Base-by-base conservation (phyloP, 805 yeast genomes). In the Saturnispora bothae region DNA sequence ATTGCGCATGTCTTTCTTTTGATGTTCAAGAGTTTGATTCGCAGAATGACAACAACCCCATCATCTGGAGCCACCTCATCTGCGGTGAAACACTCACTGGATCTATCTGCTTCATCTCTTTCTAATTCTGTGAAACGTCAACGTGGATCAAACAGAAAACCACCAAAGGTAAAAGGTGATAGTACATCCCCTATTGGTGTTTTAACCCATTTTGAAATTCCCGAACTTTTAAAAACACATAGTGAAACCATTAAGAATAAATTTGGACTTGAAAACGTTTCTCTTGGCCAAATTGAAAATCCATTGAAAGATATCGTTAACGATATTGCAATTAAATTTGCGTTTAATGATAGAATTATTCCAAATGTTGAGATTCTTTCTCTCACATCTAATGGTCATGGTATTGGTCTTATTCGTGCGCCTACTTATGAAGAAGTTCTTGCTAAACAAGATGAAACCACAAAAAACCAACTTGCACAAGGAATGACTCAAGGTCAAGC, bases 321-420 rank as follows among this genome's bases (percentile, higher is more conserved):
- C 53, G 78, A 80, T 48, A 58, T 61, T 22, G 65, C 62, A 1
- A 57, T 59, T n/a, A 66, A 59, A 34, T 44, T 63, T 2, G 60
- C 54, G 31, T 78, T 74, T 49, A 54, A 54, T 37, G 83, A 83
- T 51, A 66, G 88, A 38, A 57, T 56, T 2, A 81, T 78, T 2
- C 53, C 60, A 1, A 62, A 75, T 40, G 85, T 84, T 15, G 59
- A 69, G 43, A 66, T 92, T 34, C 49, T 69, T 23, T 65, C 64
- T 33, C 59, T 81, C 13, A 65, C 84, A 9, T 79, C 95, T 2
- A 83, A 76, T 44, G 97, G 97, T 39, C 95, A 86, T 45, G 96
- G 96, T 1, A 49, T 89, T 17, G 95, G 83, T 0, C 43, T 85
- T 4, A 67, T 82, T 34, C 61, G 68, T 4, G 76, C 77, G 48